Base-by-base conservation (phyloP, 2,329 filamentous ascomycete genomes). In the Xylariaceae sp. region DNA sequence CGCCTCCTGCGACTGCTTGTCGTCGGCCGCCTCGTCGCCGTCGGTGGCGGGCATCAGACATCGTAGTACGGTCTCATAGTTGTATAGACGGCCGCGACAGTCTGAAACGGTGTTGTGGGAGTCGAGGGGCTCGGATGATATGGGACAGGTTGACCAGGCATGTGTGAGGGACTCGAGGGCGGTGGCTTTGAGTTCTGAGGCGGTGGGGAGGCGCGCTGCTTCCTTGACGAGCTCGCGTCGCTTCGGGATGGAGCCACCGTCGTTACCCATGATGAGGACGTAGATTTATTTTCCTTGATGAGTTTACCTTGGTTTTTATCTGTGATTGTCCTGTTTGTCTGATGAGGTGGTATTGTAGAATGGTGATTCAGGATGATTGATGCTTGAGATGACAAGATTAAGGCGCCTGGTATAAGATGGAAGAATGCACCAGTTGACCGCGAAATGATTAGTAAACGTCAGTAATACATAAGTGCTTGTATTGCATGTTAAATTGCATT, bases 171-270 rank as follows among this genome's bases (percentile, higher is more conserved):
- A 89, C 74, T 97, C 93, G 71, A 88, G 86, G 65, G 88, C 88
- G 7, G 89, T 88, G 65, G 94, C 92, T 77, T 97, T 97, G 59
- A 96, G 78, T 77, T 97, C 89, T 51, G 90, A 87, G 34, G 90
- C 83, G 39, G 89, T 95, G 18, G 89, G 89, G 55, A 86, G 83
- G 68, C 90, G 89, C 48, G 92, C 91, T 34, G 92, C 91, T 74
- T 93, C 88, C 76, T 96, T 96, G 73, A 99, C 94, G 51, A 99
- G 89, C 75, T 99, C 95, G 71, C 92, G 89, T 37, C 95, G 90
- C 64, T 89, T 97, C 4, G 94, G 94, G 67, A 99, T 99, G 67
- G 90, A 93, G 73, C 94, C 94, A 67, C 94, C 94, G 74, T 99
- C 94, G 77, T 99, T 99, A 73, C 94, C 94, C 94, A 99, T 97